A percentile compares a stretch with the other conserved stretches of the same genome.
phyloP scores from a whole-genome alignment of 2,329 filamentous ascomycete genomes.

The Huntiella decipiens region DNA sequence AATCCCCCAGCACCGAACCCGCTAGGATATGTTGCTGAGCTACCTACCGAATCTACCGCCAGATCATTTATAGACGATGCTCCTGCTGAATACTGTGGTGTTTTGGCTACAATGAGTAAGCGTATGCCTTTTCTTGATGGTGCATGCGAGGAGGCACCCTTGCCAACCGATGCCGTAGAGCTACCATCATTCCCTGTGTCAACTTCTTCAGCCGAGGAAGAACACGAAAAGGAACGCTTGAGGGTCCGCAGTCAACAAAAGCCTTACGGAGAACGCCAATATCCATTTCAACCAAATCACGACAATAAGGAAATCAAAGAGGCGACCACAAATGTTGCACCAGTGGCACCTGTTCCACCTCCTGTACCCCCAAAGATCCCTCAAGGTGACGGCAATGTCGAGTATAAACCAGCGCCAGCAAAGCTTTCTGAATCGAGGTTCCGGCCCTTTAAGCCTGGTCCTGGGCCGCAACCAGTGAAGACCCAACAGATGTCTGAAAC shows the following conservation, averaged over 20 bases:
- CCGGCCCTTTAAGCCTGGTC: conserved; percentile 7
- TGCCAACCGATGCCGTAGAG: conserved; percentile 19
- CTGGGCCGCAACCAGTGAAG: neutral
- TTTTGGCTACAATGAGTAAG: neutral
- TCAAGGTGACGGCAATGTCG: neutral
- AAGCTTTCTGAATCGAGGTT: neutral
- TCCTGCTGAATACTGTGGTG: too few species aligned
- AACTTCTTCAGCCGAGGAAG: neutral
- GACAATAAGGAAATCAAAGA: neutral
- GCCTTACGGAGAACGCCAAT: conserved; percentile 7
- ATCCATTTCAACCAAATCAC: conserved; percentile 11
- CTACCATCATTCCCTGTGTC: conserved; percentile 17
- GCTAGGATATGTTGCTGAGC: conserved; percentile 27
- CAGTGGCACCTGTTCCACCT: neutral
- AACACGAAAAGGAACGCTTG: conserved; percentile 5
- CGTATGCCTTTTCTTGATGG: too few species aligned
- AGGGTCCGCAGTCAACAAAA: conserved; percentile 1
- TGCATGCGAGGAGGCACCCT: neutral
- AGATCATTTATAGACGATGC: conserved; percentile 23
- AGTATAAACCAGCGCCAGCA: neutral
- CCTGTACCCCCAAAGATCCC: neutral
- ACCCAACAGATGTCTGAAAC: neutral
- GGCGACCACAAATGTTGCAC: neutral
- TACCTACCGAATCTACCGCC: conserved; percentile 26
- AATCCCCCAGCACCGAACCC: conserved; percentile 18